phyloP scores from a whole-genome alignment of 2,329 filamentous ascomycete genomes.

The Paramyrothecium roridum region DNA sequence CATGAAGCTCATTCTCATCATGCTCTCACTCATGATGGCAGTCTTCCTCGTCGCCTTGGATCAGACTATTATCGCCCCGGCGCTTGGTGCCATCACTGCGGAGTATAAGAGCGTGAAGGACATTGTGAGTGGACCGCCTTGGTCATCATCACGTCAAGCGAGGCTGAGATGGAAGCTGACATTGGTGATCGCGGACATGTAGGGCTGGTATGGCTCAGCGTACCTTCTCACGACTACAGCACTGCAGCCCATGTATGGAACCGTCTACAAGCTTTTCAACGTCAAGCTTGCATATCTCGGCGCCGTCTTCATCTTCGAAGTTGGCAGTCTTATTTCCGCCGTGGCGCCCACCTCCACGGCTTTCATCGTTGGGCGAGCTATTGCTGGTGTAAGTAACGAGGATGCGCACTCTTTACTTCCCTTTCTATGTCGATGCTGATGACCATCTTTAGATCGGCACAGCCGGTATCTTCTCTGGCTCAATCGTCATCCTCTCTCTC shows the following conservation, averaged over 20 bases:
- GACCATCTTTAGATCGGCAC: conserved; percentile 36
- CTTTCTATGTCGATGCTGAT: conserved; percentile 5
- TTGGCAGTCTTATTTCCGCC: conserved; percentile 41
- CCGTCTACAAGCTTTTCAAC: conserved; percentile 46
- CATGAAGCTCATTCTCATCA: conserved; percentile 35
- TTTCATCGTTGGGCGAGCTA: conserved; percentile 49
- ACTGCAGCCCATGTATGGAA: conserved; percentile 47
- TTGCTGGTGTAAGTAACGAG: conserved; percentile 37
- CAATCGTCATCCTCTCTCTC: conserved; percentile 43
- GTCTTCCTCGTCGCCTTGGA: conserved; percentile 49
- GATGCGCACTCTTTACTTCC: no score
- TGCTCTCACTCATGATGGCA: conserved; percentile 40
- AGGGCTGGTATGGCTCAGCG: conserved; percentile 48
- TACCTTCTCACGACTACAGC: conserved; percentile 48
- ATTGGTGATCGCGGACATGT: not conserved
- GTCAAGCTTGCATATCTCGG: conserved; percentile 43
- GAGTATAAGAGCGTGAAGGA: conserved; percentile 42
- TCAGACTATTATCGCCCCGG: conserved; percentile 50
- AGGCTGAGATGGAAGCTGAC: not conserved
- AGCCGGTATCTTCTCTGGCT: conserved; percentile 48
- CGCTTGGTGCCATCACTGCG: conserved; percentile 47
- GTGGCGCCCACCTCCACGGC: conserved; percentile 41
- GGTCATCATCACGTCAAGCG: conserved; percentile 7
- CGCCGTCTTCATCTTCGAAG: conserved; percentile 39
- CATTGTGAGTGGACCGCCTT: conserved; percentile 29